Conservation (phyloP, 257 asterid genomes). For the Jasminum sambac region DNA sequence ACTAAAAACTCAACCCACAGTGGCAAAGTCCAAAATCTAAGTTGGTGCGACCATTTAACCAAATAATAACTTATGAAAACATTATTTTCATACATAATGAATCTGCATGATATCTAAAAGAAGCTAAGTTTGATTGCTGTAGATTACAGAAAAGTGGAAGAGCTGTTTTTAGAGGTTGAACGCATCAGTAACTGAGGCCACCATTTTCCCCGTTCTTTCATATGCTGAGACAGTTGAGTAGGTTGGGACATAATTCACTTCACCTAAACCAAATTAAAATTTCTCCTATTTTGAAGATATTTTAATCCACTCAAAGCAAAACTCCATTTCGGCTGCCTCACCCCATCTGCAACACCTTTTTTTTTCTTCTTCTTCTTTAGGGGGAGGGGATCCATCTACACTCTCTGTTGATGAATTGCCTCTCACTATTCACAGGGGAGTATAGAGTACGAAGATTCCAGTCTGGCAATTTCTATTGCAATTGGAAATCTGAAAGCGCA, state of each 20-base stretch:
- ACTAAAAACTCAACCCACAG: background rate
- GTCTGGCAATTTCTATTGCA: too few relatives aligned
- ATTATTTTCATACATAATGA: background rate
- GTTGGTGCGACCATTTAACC: background rate
- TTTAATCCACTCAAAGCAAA: background rate
- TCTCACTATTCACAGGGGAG: background rate
- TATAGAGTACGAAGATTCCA: too few relatives aligned
- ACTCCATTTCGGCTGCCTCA: background rate
- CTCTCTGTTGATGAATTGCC: background rate
- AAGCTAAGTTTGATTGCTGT: background rate
- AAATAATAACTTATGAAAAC: background rate
- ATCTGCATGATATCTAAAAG: too few relatives aligned
- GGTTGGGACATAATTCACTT: background rate
- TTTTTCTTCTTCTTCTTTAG: too few relatives aligned
- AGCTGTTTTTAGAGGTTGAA: background rate
- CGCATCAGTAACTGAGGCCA: background rate
- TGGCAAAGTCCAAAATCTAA: background rate
- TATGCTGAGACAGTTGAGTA: too few relatives aligned
- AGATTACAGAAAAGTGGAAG: background rate
- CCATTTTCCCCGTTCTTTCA: background rate
- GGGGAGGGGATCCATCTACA: background rate
- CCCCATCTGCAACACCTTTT: background rate
- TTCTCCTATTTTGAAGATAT: background rate
- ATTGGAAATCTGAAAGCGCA: background rate
- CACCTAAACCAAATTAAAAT: background rate